Percentiles rank a stretch among this genome's conserved stretches.
phyloP scores from a whole-genome alignment of 352 stramenopile species.

The Pilasporangium apinafurcum region DNA sequence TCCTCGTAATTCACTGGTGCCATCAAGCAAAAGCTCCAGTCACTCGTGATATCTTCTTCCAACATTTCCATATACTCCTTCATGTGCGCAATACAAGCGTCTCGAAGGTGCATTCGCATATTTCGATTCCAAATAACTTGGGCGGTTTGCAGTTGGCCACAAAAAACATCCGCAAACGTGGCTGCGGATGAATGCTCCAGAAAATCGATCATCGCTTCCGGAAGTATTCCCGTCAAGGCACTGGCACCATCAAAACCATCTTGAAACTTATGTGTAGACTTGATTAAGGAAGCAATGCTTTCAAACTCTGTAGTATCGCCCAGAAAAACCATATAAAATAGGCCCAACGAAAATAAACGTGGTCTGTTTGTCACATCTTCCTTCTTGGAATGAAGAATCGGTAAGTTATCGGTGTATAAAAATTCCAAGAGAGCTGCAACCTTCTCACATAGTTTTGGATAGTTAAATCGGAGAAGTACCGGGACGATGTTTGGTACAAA shows the following conservation, averaged over 20 bases:
- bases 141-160: conserved; percentile 76
- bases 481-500: conserved; percentile 43
- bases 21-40: conserved; percentile 92
- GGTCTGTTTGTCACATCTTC: conserved; percentile 30
- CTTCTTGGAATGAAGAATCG: conserved; percentile 10
- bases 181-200: conserved; percentile 75
- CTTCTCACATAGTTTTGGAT: conserved; percentile 49
- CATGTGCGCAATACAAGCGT: conserved; percentile 88
- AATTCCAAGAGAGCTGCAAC: conserved; percentile 55
- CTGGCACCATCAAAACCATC: conserved; percentile 41
- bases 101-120: conserved; percentile 88
- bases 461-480: conserved; percentile 36
- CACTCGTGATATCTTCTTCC: conserved; percentile 78
- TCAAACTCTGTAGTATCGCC: conserved; percentile 39
- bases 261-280: conserved; percentile 59
- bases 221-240: conserved; percentile 84
- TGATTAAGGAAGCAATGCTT: conserved; percentile 54
- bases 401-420: conserved; percentile 32
- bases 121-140: conserved; percentile 93
- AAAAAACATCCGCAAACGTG: conserved; percentile 88
- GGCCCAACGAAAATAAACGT: conserved; percentile 50
- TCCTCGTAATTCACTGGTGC: conserved; percentile 87
- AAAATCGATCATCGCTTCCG: conserved; percentile 86
- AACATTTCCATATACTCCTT: conserved; percentile 87
- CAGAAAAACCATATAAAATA: conserved; percentile 77